Evolutionary conservation across 2,329 filamentous ascomycete genomes (phyloP).

Genomic region (Colletotrichum horii): DNA sequence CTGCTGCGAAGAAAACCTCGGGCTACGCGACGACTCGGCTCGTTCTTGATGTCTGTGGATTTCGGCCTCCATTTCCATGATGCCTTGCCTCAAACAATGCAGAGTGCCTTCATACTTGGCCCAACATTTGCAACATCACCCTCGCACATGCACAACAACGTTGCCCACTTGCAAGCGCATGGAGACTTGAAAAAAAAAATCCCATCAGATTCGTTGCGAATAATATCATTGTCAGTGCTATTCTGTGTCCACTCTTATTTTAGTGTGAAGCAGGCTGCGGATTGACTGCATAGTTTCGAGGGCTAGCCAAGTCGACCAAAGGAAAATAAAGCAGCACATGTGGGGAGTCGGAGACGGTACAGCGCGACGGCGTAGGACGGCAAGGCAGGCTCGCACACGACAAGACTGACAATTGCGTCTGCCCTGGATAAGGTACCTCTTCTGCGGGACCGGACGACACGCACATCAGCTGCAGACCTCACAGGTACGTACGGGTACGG

Average conservation of each 20-base stretch:
- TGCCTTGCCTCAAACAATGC: background rate
- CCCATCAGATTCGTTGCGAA: background rate
- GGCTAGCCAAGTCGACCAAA: conserved; percentile 1
- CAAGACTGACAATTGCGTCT: background rate
- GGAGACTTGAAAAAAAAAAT: background rate
- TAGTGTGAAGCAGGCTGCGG: conserved; percentile 10
- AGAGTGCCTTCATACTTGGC: background rate
- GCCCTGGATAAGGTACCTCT: background rate
- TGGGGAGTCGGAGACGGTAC: background rate
- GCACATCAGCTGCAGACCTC: background rate
- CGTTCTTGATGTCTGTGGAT: background rate
- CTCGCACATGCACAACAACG: background rate
- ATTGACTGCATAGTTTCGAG: background rate
- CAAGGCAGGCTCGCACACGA: background rate
- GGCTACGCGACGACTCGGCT: background rate
- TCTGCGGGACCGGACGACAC: background rate
- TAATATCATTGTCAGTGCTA: background rate
- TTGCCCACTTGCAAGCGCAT: background rate
- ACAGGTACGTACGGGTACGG: background rate
- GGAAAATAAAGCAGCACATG: background rate
- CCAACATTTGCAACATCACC: background rate
- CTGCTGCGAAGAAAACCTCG: background rate
- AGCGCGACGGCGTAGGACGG: background rate
- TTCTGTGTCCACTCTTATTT: background rate
- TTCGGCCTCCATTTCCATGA: background rate